phyloP scores from a whole-genome alignment of 805 yeast species.

The Hanseniaspora clermontiae region DNA sequence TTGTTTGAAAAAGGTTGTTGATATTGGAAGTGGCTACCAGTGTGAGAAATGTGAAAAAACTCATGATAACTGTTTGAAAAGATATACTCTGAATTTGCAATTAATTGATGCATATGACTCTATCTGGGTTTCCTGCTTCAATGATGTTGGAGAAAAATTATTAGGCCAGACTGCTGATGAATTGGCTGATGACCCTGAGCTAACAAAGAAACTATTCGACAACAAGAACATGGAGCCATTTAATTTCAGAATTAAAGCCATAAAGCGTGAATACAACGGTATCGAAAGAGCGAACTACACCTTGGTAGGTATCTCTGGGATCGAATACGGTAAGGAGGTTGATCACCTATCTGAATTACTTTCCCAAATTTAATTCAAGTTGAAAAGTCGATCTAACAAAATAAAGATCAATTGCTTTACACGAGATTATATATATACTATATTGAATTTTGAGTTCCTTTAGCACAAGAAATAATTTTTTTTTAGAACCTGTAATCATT shows the following conservation, averaged over 20 bases:
- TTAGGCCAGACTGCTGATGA: slow-evolving; percentile 53
- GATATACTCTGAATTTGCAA: slow-evolving; percentile 67
- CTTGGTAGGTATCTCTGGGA: slow-evolving; percentile 39
- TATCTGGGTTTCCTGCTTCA: slow-evolving; percentile 76
- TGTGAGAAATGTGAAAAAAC: slow-evolving; percentile 81
- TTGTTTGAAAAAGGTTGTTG: slow-evolving; percentile 76
- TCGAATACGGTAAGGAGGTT: slow-evolving; percentile 50
- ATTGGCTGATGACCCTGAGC: slow-evolving; percentile 32
- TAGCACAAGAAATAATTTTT: neutral
- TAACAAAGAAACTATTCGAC: slow-evolving; percentile 34
- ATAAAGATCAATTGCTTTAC: neutral
- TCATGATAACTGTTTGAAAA: slow-evolving; percentile 55
- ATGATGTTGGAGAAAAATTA: slow-evolving; percentile 63
- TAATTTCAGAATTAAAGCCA: slow-evolving; percentile 66
- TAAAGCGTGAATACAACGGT: slow-evolving; percentile 74
- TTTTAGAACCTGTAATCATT: neutral
- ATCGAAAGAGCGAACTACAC: slow-evolving; percentile 63
- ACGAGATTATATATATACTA: neutral
- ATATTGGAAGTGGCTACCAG: slow-evolving; percentile 59
- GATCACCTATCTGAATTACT: slow-evolving; percentile 38
- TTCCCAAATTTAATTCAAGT: slow-evolving; percentile 11
- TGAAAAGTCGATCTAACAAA: neutral
- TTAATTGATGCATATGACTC: slow-evolving; percentile 75
- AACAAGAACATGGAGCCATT: slow-evolving; percentile 53
- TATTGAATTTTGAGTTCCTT: no score